These are phyloP conservation scores for Grigorovia transvaalensis DNA, from an alignment of 805 yeast genomes.

Conservation along the genomic window DNA sequence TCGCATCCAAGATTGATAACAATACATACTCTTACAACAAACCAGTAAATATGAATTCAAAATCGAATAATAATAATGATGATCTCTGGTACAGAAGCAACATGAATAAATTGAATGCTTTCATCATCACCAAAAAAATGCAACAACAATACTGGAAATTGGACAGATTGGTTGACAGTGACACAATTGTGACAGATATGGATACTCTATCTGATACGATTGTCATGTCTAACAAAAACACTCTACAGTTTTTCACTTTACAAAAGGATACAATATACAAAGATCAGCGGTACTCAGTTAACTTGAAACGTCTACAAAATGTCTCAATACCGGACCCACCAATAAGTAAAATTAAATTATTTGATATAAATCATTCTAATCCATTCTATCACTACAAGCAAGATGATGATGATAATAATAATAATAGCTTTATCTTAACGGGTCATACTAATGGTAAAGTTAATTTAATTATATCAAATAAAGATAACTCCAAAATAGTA, in stretches of 20 bases:
- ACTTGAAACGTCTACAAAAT: conserved; percentile 15
- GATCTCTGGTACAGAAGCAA: conserved; percentile 1
- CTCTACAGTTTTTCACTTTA: conserved; percentile 13
- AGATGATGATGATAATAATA: conserved; percentile 6
- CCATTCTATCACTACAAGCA: too few relatives aligned
- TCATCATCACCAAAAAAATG: conserved; percentile 18
- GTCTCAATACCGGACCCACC: conserved; percentile 20
- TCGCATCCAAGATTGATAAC: too few relatives aligned
- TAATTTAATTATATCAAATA: conserved; percentile 51
- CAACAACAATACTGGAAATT: conserved; percentile 20
- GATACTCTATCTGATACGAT: conserved; percentile 11
- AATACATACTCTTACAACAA: too few relatives aligned
- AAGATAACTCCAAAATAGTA: conserved; percentile 58
- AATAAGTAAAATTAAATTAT: conserved; percentile 5
- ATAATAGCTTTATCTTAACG: conserved; percentile 34
- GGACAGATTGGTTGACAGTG: conserved; percentile 1
- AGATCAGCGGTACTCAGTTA: neutral
- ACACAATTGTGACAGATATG: conserved; percentile 4
- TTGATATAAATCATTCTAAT: neutral
- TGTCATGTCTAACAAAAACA: conserved; percentile 13
- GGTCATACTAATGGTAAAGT: conserved; percentile 73
- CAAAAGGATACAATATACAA: neutral
- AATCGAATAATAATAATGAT: too few relatives aligned
- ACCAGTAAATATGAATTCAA: too few relatives aligned
- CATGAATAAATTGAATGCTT: conserved; percentile 23